Evolutionary conservation across 129 eudicot species (phyloP).

Genomic region (Erigeron canadensis): DNA sequence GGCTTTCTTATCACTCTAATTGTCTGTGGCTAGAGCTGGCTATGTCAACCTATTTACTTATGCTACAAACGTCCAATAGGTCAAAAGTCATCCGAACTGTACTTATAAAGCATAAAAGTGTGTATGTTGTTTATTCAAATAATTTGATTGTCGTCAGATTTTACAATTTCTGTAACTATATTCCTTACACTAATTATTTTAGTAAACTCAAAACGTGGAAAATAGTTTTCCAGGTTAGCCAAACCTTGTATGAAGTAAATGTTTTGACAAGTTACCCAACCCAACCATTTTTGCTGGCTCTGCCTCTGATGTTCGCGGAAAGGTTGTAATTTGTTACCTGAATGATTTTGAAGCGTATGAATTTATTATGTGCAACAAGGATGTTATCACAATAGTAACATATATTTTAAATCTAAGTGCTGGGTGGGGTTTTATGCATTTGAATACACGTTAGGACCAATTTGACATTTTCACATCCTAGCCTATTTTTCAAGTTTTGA

Average conservation of each 20-base stretch:
- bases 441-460: no score
- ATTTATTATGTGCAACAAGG: no score
- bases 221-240: neutral
- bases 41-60: no score
- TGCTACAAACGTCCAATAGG: neutral
- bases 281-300: neutral
- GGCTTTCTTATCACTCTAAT: slow-evolving; percentile 5
- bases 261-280: neutral
- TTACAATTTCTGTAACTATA: neutral
- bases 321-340: slow-evolving; percentile 13
- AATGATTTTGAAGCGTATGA: neutral
- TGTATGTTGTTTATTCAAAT: no score
- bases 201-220: neutral
- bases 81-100: no score
- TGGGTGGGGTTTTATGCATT: no score
- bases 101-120: no score
- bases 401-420: no score
- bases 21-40: neutral
- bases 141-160: neutral
- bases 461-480: no score
- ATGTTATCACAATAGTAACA: no score
- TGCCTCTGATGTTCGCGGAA: neutral
- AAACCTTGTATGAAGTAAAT: neutral
- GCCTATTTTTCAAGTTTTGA: no score
- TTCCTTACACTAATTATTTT: neutral